Evolutionary conservation across 2,329 filamentous ascomycete genomes (phyloP), one percentile per base, ranked within the genome.

Genomic region (Chaetomium olivaceum): DNA sequence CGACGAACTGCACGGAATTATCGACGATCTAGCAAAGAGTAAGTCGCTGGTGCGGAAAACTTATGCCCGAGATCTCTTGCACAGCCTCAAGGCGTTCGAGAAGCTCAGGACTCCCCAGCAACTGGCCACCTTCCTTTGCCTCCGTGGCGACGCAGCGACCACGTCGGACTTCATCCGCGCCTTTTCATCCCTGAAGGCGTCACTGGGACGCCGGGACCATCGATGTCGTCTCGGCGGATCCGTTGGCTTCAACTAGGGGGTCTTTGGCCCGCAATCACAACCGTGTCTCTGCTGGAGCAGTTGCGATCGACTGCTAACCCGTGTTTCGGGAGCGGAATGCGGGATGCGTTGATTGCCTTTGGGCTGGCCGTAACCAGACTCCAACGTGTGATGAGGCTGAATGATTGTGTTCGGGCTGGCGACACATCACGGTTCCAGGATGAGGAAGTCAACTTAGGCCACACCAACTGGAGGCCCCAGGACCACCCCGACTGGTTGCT

Each of bases 401-500:
- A 72, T 1, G 77, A 80, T 52, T 68, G 70, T 19, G 50, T 71
- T 21, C 36, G 72, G 56, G 66, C 58, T 0, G n/a, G 74, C 29
- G 70, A 76, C 27, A 21, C 63, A 69, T 63, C 74, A 68, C 70
- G 70, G 72, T 68, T 77, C 1, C 19, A 69, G 1, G 80, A 84
- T 4, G 85, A 88, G 66, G 69, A 74, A 14, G 64, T 63, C 0
- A 85, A 83, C 58, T 36, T 46, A 0, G 86, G 85, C 0, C 87
- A 90, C 70, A 72, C 71, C 0, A 85, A 87, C 33, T 90, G 88
- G 88, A 71, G 78, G 2, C 82, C 86, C 0, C n/a, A 73, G 0
- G 75, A 85, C 0, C 74, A 82, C 36, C 80, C 86, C 0, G 88
- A 91, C 70, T 90, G 87, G 85, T 73, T 91, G 0, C 77, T 91